Conservation (phyloP, 495 filamentous ascomycete species). For the Aspergillus bertholletiae region DNA sequence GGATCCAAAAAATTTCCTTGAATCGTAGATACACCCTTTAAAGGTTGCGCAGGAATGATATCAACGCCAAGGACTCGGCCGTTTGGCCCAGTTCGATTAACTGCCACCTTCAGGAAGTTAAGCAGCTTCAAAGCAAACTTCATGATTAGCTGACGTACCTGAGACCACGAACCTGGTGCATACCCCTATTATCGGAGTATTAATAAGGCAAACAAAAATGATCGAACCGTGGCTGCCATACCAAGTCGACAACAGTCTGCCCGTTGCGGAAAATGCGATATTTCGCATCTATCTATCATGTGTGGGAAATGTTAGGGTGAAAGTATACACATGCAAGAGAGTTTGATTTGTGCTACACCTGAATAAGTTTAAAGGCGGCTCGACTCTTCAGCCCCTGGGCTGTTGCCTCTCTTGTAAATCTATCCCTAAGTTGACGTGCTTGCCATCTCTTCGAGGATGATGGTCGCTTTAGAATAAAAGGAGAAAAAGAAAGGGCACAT, state of each 20-base stretch:
- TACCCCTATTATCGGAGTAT: slow-evolving; percentile 60
- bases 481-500: slow-evolving; percentile 1
- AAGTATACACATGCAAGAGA: neutral
- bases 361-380: slow-evolving; percentile 87
- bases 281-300: slow-evolving; percentile 69
- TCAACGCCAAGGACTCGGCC: slow-evolving; percentile 89
- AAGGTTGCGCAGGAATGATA: slow-evolving; percentile 86
- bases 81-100: slow-evolving; percentile 66
- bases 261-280: slow-evolving; percentile 72
- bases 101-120: slow-evolving; percentile 57
- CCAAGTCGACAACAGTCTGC: slow-evolving; percentile 86
- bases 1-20: slow-evolving; percentile 86
- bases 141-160: slow-evolving; percentile 46
- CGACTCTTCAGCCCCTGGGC: slow-evolving; percentile 78
- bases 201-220: neutral
- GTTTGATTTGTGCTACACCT: slow-evolving; percentile 49
- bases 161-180: slow-evolving; percentile 92
- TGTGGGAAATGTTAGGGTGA: neutral
- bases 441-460: slow-evolving; percentile 83
- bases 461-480: slow-evolving; percentile 18
- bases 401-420: slow-evolving; percentile 65
- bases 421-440: slow-evolving; percentile 67
- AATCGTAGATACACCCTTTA: slow-evolving; percentile 82
- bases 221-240: slow-evolving; percentile 28
- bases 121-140: neutral